These are phyloP conservation scores for Kwoniella dejecticola DNA, from an alignment of 768 basidiomycete species.

Conservation along the genomic window DNA sequence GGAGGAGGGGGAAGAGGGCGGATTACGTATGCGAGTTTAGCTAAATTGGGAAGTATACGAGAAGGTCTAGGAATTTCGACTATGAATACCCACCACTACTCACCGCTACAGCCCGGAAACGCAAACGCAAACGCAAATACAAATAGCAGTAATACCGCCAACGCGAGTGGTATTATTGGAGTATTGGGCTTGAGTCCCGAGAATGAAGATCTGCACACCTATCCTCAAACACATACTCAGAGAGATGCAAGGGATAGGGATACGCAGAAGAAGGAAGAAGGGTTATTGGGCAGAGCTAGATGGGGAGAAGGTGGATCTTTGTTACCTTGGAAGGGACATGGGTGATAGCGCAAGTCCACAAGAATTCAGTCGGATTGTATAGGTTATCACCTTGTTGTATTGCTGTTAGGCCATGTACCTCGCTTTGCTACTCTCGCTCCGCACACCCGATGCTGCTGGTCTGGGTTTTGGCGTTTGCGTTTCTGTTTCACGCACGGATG, in stretches of 20 bases:
- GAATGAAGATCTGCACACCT: conserved; percentile 8
- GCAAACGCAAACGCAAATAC: not conserved
- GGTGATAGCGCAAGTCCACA: too few species aligned
- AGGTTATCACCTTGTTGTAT: too few species aligned
- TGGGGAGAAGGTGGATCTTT: conserved; percentile 29
- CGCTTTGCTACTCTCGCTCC: too few species aligned
- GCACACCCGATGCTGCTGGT: too few species aligned
- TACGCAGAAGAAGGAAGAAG: conserved; percentile 8
- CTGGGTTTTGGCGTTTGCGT: too few species aligned
- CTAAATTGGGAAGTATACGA: conserved; percentile 23
- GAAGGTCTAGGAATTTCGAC: conserved; percentile 8
- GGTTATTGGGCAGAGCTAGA: conserved; percentile 21
- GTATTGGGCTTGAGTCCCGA: conserved; percentile 20
- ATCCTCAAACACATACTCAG: too few species aligned
- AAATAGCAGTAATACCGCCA: not conserved
- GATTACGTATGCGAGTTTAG: conserved; percentile 23
- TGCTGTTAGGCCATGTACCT: too few species aligned
- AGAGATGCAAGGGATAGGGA: too few species aligned
- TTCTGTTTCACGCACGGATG: conserved; percentile 5
- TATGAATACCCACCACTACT: too few species aligned
- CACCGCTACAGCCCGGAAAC: too few species aligned
- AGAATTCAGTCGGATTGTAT: too few species aligned
- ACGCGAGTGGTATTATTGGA: not conserved
- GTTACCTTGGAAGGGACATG: conserved; percentile 26
- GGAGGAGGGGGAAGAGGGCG: conserved; percentile 10